Percentiles rank a stretch among this genome's conserved stretches.
Conservation (phyloP, 2,329 filamentous ascomycete species). For the Fusarium sp. region DNA sequence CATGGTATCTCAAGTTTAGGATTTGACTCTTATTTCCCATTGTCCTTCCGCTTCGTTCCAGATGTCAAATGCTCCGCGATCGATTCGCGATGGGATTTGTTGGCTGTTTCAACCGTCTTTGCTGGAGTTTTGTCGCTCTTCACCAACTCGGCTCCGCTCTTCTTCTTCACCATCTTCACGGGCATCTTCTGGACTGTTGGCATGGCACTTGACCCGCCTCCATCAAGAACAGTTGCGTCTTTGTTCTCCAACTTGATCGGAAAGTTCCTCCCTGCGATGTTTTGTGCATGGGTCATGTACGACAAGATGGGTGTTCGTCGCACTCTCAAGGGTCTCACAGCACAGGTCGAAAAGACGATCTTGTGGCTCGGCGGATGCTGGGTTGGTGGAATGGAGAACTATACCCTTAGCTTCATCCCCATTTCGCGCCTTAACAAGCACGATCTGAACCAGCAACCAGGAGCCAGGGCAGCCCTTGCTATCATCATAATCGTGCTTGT, state of each 20-base stretch:
- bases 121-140: conserved; percentile 82
- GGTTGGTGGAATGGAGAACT: conserved; percentile 91
- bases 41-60: conserved; percentile 78
- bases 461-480: conserved; percentile 82
- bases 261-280: conserved; percentile 85
- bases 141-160: conserved; percentile 77
- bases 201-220: conserved; percentile 86
- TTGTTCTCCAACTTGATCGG: conserved; percentile 82
- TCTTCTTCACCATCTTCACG: conserved; percentile 85
- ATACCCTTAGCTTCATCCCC: conserved; percentile 93
- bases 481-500: conserved; percentile 77
- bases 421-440: conserved; percentile 91
- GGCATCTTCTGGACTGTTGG: conserved; percentile 90
- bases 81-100: conserved; percentile 84
- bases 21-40: conserved; percentile 91
- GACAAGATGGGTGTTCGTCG: conserved; percentile 80
- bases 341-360: conserved; percentile 88
- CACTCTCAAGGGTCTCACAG: conserved; percentile 74
- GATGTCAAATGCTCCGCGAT: conserved; percentile 72
- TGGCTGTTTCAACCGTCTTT: conserved; percentile 83
- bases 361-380: conserved; percentile 91
- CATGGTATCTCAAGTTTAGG: conserved; percentile 78
- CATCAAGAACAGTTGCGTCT: conserved; percentile 69
- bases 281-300: conserved; percentile 88
- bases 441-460: conserved; percentile 88